Base-by-base conservation (phyloP, 2,329 filamentous ascomycete species). In the Colletotrichum brevisporum region DNA sequence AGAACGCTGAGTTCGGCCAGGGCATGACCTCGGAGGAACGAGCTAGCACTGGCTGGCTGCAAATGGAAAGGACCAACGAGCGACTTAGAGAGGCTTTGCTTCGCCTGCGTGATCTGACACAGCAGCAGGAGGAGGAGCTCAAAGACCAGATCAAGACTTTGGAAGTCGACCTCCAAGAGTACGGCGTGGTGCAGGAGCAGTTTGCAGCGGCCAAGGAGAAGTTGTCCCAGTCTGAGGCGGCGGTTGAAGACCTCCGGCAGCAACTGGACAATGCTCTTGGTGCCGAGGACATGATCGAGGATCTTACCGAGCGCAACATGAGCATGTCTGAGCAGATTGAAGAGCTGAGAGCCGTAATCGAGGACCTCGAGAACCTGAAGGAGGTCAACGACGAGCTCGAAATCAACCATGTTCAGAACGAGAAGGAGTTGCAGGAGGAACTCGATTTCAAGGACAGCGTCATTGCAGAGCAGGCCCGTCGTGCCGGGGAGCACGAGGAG, bases 311-410 rank as follows among this genome's bases (percentile, higher is more conserved):
- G 71, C 92, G 94, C 75, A 98, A 97, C 76, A 91, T 96, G 84
- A 88, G 87, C 71, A 91, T 97, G 77, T 90, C 91, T 43, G 93
- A 97, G 78, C 89, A 94, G 76, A 90, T 98, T 51, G 92, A 94
- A 71, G 92, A 97, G 76, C 87, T 98, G 59, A 92, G 92, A 75
- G 90, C 90, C 18, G 90, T 92, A 8, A 92, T 98, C 70, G 92
- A 95, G 71, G 95, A 98, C 72, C 86, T 98, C 12, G 94, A 98
- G 78, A 94, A 89, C 69, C 83, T 98, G 61, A 95, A 94, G 77
- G 95, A 99, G 77, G 90, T 98, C 74, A 97, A 94, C 74, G 95
- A 98, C 75, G 96, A 99, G 80, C 89, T 99, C 4, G 95, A 98
- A 78, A 89, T 94, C 74, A 97, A 97, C 76, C 95, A 98, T 76